These are phyloP conservation scores for Aspergillus tanneri DNA, from an alignment of 2,329 filamentous ascomycete genomes.

Conservation along the genomic window DNA sequence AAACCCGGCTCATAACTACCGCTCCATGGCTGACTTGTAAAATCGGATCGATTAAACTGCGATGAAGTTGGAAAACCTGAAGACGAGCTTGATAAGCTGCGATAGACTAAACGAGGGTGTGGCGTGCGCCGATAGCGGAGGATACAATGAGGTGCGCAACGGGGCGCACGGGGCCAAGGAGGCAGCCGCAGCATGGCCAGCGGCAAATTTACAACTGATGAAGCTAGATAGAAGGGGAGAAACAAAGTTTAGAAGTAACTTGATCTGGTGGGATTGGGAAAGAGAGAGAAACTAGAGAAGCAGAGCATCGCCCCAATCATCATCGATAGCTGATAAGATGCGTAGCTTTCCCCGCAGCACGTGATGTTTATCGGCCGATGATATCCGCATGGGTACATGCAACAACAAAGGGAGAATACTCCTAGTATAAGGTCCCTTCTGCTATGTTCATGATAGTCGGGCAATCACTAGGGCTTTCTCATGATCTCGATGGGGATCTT, in stretches of 20 bases:
- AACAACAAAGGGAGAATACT: too few species aligned
- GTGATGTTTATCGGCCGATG: conserved; percentile 21
- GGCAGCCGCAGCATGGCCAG: conserved; percentile 36
- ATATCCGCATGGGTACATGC: conserved; percentile 8
- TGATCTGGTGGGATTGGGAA: background rate
- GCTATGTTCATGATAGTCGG: too few species aligned
- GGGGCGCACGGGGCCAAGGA: conserved; percentile 26
- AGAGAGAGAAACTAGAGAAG: conserved; percentile 2
- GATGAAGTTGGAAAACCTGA: conserved; percentile 44
- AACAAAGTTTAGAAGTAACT: background rate
- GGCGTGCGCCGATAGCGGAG: conserved; percentile 25
- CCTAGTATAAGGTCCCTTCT: too few species aligned
- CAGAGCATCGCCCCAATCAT: conserved; percentile 4
- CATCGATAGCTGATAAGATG: conserved; percentile 20
- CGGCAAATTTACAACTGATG: conserved; percentile 7
- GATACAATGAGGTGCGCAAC: conserved; percentile 19
- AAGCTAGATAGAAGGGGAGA: background rate
- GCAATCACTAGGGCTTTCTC: too few species aligned
- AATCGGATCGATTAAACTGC: conserved; percentile 61
- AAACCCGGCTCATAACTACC: conserved; percentile 62
- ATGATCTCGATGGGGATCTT: too few species aligned
- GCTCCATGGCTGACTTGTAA: conserved; percentile 62
- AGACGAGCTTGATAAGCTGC: conserved; percentile 30
- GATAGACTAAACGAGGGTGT: conserved; percentile 11
- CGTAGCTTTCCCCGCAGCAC: conserved; percentile 28